phyloP scores from a whole-genome alignment of 2,329 filamentous ascomycete genomes.

The Aspergillus transmontanensis region DNA sequence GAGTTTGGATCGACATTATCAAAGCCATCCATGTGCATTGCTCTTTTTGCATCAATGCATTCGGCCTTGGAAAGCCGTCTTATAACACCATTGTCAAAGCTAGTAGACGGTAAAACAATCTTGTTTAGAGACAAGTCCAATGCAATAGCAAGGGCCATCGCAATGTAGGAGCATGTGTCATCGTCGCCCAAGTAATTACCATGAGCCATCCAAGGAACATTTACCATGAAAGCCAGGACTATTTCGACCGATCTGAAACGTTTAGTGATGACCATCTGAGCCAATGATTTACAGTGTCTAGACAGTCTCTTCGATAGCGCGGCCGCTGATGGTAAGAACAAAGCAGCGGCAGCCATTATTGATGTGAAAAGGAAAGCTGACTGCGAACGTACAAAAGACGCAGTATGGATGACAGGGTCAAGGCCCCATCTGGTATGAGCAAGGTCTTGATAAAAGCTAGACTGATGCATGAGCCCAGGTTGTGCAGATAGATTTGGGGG shows the following conservation, averaged over 20 bases:
- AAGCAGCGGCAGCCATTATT: conserved; percentile 67
- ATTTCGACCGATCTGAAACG: conserved; percentile 72
- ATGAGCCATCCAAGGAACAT: conserved; percentile 72
- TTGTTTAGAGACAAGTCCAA: conserved; percentile 72
- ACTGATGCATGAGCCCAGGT: conserved; percentile 4
- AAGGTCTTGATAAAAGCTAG: conserved; percentile 68
- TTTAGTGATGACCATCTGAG: conserved; percentile 62
- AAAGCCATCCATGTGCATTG: conserved; percentile 69
- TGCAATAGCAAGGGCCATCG: conserved; percentile 69
- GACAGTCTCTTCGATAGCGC: conserved; percentile 68
- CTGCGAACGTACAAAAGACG: conserved; percentile 65
- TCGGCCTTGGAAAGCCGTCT: conserved; percentile 63
- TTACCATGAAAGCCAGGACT: conserved; percentile 73
- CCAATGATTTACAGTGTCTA: conserved; percentile 64
- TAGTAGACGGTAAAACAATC: conserved; percentile 60
- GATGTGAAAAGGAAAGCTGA: conserved; percentile 74
- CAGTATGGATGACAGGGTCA: conserved; percentile 67
- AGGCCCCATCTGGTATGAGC: conserved; percentile 75
- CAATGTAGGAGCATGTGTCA: conserved; percentile 71
- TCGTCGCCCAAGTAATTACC: conserved; percentile 55
- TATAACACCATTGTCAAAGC: conserved; percentile 49
- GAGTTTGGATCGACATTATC: conserved; percentile 63
- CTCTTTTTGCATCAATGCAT: conserved; percentile 67
- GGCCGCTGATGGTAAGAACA: conserved; percentile 66
- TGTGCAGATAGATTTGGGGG: neutral